These are phyloP conservation scores for Lactarius vividus DNA, from an alignment of 768 basidiomycete species.

Conservation along the genomic window DNA sequence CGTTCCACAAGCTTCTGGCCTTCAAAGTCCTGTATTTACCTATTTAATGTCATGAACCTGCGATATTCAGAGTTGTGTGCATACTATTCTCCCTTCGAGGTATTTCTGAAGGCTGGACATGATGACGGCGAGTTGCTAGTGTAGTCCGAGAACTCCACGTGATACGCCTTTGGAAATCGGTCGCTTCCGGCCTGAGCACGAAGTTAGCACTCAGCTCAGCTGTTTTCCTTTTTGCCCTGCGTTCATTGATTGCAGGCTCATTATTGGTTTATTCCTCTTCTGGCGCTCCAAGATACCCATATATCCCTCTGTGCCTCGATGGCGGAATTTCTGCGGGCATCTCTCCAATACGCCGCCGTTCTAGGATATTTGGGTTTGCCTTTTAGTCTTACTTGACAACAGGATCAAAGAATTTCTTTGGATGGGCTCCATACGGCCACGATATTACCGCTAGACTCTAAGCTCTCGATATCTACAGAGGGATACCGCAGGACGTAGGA, in stretches of 20 bases:
- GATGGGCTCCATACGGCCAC: neutral
- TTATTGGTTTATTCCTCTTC: no score
- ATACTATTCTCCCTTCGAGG: slow-evolving; percentile 37
- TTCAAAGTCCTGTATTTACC: slow-evolving; percentile 54
- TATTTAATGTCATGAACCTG: neutral
- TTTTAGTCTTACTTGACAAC: neutral
- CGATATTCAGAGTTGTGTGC: slow-evolving; percentile 9
- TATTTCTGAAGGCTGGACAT: slow-evolving; percentile 28
- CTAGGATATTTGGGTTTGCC: neutral
- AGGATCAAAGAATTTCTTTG: neutral
- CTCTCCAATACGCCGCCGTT: neutral
- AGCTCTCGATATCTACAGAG: neutral
- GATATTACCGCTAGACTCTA: neutral
- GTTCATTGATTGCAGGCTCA: neutral
- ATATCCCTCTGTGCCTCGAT: neutral
- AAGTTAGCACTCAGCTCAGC: no score
- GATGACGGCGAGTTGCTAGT: neutral
- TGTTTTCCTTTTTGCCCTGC: neutral
- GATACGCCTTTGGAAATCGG: neutral
- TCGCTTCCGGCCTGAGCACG: neutral
- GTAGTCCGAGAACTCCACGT: neutral
- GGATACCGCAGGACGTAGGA: neutral
- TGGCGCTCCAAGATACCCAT: neutral
- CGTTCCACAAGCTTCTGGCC: slow-evolving; percentile 55
- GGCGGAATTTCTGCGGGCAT: neutral